Evolutionary conservation across 177 flowering plant genomes (phyloP).

Genomic region (Telopea speciosissima): DNA sequence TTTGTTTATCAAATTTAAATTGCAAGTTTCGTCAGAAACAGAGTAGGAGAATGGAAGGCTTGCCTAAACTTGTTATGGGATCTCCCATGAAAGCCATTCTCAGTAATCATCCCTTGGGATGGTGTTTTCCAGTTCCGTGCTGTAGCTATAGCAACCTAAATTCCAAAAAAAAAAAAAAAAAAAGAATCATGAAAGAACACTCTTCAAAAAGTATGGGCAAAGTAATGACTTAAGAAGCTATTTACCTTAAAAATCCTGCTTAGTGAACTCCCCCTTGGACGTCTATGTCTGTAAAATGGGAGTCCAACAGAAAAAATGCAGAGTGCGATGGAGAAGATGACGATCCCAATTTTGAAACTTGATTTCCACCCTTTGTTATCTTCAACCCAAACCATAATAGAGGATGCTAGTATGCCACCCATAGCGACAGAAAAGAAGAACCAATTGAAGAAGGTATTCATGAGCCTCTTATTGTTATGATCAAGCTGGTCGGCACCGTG

Average conservation of each 20-base stretch:
- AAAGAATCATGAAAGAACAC: too few relatives aligned
- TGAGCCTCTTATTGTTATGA: slow-evolving; percentile 14
- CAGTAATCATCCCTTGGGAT: neutral
- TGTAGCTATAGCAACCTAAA: slow-evolving; percentile 11
- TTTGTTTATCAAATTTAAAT: too few relatives aligned
- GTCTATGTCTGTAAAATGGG: slow-evolving; percentile 11
- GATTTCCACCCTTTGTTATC: slow-evolving; percentile 33
- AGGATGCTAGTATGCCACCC: slow-evolving; percentile 23
- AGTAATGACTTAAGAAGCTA: too few relatives aligned
- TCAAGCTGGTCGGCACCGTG: slow-evolving; percentile 37
- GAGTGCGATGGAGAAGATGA: slow-evolving; percentile 13
- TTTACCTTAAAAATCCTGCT: slow-evolving; percentile 16
- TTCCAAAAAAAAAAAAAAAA: neutral
- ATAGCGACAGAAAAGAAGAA: slow-evolving; percentile 25
- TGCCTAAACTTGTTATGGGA: slow-evolving; percentile 16
- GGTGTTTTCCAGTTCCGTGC: slow-evolving; percentile 7
- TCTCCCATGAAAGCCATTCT: neutral
- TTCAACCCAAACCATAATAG: slow-evolving; percentile 31
- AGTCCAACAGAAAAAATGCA: slow-evolving; percentile 15
- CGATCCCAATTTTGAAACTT: slow-evolving; percentile 16
- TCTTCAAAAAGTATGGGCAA: too few relatives aligned
- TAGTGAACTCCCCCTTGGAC: slow-evolving; percentile 18
- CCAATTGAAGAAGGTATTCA: slow-evolving; percentile 31
- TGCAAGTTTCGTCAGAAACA: too few relatives aligned
- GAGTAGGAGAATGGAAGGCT: neutral